phyloP scores from a whole-genome alignment of 1,284 basidiomycete genomes.

The Heterobasidion irregulare region DNA sequence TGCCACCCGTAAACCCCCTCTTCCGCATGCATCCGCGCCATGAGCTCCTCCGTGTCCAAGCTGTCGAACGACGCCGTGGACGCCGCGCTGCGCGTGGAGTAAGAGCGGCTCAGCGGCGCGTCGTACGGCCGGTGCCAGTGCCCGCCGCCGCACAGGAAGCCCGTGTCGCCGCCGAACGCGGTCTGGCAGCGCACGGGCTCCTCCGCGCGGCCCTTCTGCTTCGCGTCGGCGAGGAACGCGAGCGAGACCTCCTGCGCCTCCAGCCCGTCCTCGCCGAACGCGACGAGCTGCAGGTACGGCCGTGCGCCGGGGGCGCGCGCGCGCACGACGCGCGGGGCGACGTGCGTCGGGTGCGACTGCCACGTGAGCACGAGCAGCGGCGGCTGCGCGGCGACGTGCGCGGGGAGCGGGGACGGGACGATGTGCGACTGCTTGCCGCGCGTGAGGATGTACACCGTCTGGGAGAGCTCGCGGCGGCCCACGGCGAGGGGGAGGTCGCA shows the following conservation, averaged over 20 bases:
- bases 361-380: constrained; percentile 53
- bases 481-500: constrained; percentile 38
- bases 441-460: constrained; percentile 55
- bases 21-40: constrained; percentile 35
- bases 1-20: constrained; percentile 70
- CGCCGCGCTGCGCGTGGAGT: constrained; percentile 32
- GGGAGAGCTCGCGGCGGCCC: constrained; percentile 17
- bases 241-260: constrained; percentile 61
- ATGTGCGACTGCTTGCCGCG: constrained; percentile 62
- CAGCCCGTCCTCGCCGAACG: constrained; percentile 57
- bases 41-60: constrained; percentile 41
- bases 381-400: constrained; percentile 31
- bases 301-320: constrained; percentile 21
- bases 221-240: constrained; percentile 30
- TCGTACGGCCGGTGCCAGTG: constrained; percentile 55
- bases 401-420: constrained; percentile 57
- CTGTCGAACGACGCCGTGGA: constrained; percentile 29
- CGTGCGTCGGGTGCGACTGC: constrained; percentile 46
- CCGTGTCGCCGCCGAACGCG: constrained; percentile 57
- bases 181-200: constrained; percentile 43
- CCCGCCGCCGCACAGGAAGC: constrained; percentile 56
- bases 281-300: constrained; percentile 56
- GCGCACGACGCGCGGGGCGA: constrained; percentile 43
- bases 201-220: constrained; percentile 36
- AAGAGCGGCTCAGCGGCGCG: constrained; percentile 29